Evolutionary conservation across 2,329 filamentous ascomycete genomes (phyloP), one percentile per base, ranked within the genome.

Genomic region (Ophiostoma himal-ulmi): DNA sequence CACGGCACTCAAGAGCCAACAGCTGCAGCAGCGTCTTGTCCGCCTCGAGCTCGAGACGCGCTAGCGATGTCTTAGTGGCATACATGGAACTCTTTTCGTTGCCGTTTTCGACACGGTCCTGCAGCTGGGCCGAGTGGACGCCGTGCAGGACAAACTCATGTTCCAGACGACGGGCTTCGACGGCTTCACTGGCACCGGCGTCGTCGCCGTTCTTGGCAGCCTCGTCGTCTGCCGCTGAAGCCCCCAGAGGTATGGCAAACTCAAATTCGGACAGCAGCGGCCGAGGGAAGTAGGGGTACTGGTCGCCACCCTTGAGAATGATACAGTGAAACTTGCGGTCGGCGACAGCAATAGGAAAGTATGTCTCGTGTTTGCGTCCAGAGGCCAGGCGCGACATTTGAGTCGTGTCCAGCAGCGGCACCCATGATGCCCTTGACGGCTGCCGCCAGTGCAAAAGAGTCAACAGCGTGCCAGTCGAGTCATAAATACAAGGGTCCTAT

Each of bases 241-340:
- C 48, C 3, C 87, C 86, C 44, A 97, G 82, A 0, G 96, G 95
- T 22, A 99, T 86, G 62, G 90, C 88, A 78, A 99, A 96, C 67
- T 93, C 92, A 77, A 99, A 99, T 78, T 99, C 95, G 60, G 90
- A 94, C 48, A 99, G 89, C 52, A 97, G 83, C 1, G 93, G 94
- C 11, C 91, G 89, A 13, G 93, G 95, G 81, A 94, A 98, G 82
- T 95, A 97, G 0, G 94, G 94, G 77, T 97, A 92, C 77, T 90
- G 87, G 77, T 99, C 95, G 48, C 91, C 91, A 73, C 95, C 95
- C 81, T 99, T 99, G 77, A 99, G 89, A 76, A 99, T 98, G 80
- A 99, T 97, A 82, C 96, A 99, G 83, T 98, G 94, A 80, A 99
- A 99, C 77, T 91, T 94, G 76, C 91, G 86, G 75, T 94, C 89